phyloP scores from a whole-genome alignment of 208 protist species.

The Leishmania turanica region DNA sequence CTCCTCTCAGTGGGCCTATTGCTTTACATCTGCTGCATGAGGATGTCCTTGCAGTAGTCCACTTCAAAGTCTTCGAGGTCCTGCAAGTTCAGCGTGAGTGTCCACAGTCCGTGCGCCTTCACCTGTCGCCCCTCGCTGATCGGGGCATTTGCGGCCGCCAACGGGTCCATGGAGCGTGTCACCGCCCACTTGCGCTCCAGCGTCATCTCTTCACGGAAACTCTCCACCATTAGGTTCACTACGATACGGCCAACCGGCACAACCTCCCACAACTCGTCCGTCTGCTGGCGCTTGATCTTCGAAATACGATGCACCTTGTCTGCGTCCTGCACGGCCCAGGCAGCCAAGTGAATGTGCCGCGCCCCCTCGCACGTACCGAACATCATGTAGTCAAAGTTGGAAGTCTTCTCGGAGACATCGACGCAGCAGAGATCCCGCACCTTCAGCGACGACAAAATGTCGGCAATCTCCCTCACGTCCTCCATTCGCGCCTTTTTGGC shows the following conservation, averaged over 20 bases:
- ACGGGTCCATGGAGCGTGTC: conserved; percentile 84
- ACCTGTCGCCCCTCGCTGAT: conserved; percentile 86
- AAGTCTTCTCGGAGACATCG: conserved; percentile 81
- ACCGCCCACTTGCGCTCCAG: conserved; percentile 92
- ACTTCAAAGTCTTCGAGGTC: conserved; percentile 93
- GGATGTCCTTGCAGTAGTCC: conserved; percentile 90
- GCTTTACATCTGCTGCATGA: conserved; percentile 70
- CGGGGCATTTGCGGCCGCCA: conserved; percentile 70
- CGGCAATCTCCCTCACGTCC: conserved; percentile 77
- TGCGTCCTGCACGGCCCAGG: conserved; percentile 89
- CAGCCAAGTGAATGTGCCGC: conserved; percentile 88
- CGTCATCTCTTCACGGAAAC: conserved; percentile 68
- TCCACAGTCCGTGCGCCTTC: conserved; percentile 86
- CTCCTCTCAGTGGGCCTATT: not conserved
- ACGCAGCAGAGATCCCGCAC: conserved; percentile 89
- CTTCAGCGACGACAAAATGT: conserved; percentile 69
- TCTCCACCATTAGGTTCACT: conserved; percentile 89
- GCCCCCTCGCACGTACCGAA: conserved; percentile 87
- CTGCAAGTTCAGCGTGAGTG: conserved; percentile 89
- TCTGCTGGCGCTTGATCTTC: conserved; percentile 77
- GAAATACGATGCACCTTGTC: conserved; percentile 71
- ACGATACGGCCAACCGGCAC: conserved; percentile 88
- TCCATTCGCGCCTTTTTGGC: conserved; percentile 64
- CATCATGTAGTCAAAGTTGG: conserved; percentile 91
- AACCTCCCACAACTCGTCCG: conserved; percentile 88